phyloP scores from a whole-genome alignment of 1,284 basidiomycete species.

The Cutaneotrichosporon sp. region DNA sequence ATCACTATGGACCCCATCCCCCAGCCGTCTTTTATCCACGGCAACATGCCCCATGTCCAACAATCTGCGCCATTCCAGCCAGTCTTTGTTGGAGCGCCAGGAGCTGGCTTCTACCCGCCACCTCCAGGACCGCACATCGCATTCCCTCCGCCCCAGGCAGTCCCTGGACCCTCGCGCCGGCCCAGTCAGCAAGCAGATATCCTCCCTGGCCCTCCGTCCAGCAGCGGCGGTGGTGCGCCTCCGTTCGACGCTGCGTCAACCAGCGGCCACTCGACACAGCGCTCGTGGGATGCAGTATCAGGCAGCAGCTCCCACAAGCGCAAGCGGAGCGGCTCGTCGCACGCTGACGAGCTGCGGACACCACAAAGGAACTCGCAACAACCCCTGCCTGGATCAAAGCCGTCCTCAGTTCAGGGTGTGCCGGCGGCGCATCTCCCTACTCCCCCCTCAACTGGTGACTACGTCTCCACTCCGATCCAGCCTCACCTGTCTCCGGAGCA shows the following conservation, averaged over 20 bases:
- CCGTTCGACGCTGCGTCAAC: not conserved
- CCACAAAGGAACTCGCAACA: constrained; percentile 2
- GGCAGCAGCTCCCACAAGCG: constrained; percentile 14
- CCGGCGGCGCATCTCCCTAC: constrained; percentile 5
- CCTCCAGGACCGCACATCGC: not conserved
- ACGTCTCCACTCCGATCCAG: not conserved
- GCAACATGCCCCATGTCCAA: not conserved
- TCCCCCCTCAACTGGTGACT: constrained; percentile 11
- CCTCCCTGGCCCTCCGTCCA: not conserved
- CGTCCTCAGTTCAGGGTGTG: not conserved
- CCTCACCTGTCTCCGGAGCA: not conserved
- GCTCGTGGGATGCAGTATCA: constrained; percentile 10
- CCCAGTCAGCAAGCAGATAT: not conserved
- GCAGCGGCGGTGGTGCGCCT: not conserved
- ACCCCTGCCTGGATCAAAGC: not conserved
- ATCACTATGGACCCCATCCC: constrained; percentile 1
- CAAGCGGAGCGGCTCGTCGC: constrained; percentile 14
- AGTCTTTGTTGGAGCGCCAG: not conserved
- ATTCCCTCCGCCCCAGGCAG: not conserved
- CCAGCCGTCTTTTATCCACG: not conserved
- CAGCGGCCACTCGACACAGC: not conserved
- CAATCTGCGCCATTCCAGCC: constrained; percentile 4
- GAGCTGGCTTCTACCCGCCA: constrained; percentile 2
- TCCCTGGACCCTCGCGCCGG: constrained; percentile 9
- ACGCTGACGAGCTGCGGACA: constrained; percentile 3